Evolutionary conservation across 192 early-diverging fungal genomes (phyloP).

Genomic region (Coemansia sp.): DNA sequence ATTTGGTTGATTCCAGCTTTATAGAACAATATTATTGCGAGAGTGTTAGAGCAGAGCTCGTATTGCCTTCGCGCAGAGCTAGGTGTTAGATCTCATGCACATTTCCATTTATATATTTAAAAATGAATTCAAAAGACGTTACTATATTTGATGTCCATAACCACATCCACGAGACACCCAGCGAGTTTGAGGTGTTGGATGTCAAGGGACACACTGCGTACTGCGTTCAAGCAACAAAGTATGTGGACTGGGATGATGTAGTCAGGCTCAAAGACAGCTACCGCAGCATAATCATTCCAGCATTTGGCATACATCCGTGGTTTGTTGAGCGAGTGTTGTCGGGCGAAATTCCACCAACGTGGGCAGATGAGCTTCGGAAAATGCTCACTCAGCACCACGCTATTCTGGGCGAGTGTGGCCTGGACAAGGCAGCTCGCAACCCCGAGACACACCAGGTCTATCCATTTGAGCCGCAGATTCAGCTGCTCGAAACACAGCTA

Average conservation of each 20-base stretch:
- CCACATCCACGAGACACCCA: slow-evolving; percentile 51
- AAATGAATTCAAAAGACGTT: neutral
- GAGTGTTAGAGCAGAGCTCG: slow-evolving; percentile 29
- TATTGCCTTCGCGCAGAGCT: slow-evolving; percentile 20
- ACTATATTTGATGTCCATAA: slow-evolving; percentile 43
- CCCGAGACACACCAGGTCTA: slow-evolving; percentile 20
- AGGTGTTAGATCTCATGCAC: slow-evolving; percentile 37
- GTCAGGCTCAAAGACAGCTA: slow-evolving; percentile 17
- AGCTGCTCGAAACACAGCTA: slow-evolving; percentile 66
- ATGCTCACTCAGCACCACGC: slow-evolving; percentile 25
- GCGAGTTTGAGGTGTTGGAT: neutral
- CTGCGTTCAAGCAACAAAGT: slow-evolving; percentile 46
- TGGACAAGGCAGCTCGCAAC: slow-evolving; percentile 48
- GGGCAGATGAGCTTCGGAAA: slow-evolving; percentile 27
- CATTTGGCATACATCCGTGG: slow-evolving; percentile 55
- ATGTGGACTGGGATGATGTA: slow-evolving; percentile 41
- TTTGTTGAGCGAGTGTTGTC: slow-evolving; percentile 36
- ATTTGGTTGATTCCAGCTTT: slow-evolving; percentile 46
- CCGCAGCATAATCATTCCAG: slow-evolving; percentile 23
- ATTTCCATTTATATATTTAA: neutral
- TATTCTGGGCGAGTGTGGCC: slow-evolving; percentile 50
- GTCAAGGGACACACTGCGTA: slow-evolving; percentile 2
- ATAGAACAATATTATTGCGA: slow-evolving; percentile 16
- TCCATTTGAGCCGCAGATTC: slow-evolving; percentile 39
- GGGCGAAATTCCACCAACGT: slow-evolving; percentile 30